A percentile compares a stretch with the other conserved stretches of the same genome.
Evolutionary conservation across 257 asterid species (phyloP).

Genomic region (Plantago ovata): DNA sequence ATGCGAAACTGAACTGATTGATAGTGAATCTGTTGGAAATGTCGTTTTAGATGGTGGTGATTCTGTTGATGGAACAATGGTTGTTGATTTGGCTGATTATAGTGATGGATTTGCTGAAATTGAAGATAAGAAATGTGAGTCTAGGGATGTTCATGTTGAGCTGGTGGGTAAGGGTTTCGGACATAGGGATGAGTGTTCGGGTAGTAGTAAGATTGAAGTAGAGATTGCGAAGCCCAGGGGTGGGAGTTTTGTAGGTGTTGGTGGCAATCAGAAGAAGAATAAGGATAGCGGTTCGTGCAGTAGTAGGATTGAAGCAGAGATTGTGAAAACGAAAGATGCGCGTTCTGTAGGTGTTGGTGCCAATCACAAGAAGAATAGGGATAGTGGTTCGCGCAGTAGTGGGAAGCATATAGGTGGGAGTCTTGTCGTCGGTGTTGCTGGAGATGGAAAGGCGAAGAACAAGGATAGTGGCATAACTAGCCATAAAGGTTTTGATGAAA

Average conservation of each 20-base stretch:
- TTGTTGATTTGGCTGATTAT: not conserved
- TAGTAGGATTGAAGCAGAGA: not conserved
- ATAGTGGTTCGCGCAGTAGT: too few species aligned
- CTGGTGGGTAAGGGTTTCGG: not conserved
- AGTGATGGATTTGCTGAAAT: not conserved
- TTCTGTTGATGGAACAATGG: constrained; percentile 11
- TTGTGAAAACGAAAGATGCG: constrained; percentile 6
- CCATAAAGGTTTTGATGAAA: not conserved
- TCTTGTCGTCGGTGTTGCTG: not conserved
- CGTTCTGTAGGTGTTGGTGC: not conserved
- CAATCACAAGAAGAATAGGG: constrained; percentile 10
- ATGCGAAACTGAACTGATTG: not conserved
- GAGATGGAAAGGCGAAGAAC: not conserved
- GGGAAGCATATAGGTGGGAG: too few species aligned
- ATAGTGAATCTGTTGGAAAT: not conserved
- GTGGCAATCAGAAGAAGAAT: too few species aligned
- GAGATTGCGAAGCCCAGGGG: too few species aligned
- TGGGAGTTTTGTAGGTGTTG: too few species aligned
- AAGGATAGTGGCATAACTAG: constrained; percentile 4
- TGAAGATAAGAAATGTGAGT: not conserved
- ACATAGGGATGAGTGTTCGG: constrained; percentile 8
- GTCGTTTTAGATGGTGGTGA: constrained; percentile 17
- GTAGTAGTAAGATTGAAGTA: constrained; percentile 1
- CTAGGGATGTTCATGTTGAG: not conserved
- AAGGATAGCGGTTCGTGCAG: too few species aligned